Percentiles rank a stretch among this genome's conserved stretches.
Conservation (phyloP, 208 protist genomes). For the Trypanosoma cruzi region DNA sequence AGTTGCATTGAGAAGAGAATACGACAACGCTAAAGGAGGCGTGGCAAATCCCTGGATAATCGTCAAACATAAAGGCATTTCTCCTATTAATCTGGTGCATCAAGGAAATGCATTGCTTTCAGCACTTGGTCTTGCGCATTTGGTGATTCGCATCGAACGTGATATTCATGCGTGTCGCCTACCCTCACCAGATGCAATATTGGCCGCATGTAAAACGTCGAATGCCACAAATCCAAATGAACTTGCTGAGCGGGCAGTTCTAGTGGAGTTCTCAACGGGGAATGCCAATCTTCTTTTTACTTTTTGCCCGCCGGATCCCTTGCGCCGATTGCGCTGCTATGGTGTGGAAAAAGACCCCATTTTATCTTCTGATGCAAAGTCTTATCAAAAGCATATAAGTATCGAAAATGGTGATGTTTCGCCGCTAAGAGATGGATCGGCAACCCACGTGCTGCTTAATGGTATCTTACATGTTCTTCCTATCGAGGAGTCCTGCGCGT, state of each 20-base stretch:
- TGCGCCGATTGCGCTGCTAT: conserved; percentile 12
- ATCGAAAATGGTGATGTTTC: conserved; percentile 10
- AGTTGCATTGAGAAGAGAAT: background rate
- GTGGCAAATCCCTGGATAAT: conserved; percentile 8
- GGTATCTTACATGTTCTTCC: conserved; percentile 1
- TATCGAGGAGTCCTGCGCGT: conserved; percentile 5
- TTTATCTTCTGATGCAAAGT: conserved; percentile 6
- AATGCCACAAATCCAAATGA: background rate
- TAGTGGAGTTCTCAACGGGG: conserved; percentile 12
- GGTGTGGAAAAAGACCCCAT: conserved; percentile 5
- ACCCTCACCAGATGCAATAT: background rate
- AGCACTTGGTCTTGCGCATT: conserved; percentile 4
- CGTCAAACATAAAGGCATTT: conserved; percentile 15
- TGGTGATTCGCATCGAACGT: conserved; percentile 20
- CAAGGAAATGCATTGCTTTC: conserved; percentile 16
- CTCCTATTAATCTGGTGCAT: background rate
- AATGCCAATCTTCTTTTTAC: conserved; percentile 23
- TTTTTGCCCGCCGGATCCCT: conserved; percentile 22
- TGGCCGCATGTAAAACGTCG: background rate
- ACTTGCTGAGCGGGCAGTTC: background rate
- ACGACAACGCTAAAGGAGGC: background rate
- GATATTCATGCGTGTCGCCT: conserved; percentile 10
- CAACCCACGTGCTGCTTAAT: conserved; percentile 22
- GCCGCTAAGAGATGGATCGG: conserved; percentile 8
- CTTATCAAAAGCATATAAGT: conserved; percentile 17